phyloP scores from a whole-genome alignment of 768 basidiomycete genomes.

The Podaxis sp. region DNA sequence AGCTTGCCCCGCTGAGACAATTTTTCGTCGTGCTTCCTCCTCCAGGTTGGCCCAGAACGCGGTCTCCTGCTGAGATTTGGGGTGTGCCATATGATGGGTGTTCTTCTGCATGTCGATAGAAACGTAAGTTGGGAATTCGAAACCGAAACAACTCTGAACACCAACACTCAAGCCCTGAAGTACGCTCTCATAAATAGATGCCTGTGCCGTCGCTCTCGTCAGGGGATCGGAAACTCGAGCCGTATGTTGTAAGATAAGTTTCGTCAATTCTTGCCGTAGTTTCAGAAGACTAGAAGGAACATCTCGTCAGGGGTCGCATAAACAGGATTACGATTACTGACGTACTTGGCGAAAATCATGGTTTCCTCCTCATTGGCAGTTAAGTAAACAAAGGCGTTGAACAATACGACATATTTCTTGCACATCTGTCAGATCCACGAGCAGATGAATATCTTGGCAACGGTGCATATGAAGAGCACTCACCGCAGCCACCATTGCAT shows the following conservation, averaged over 20 bases:
- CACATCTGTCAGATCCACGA: slow-evolving; percentile 49
- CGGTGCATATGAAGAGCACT: slow-evolving; percentile 21
- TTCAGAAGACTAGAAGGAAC: slow-evolving; percentile 61
- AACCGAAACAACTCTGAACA: slow-evolving; percentile 13
- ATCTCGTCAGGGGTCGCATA: slow-evolving; percentile 5
- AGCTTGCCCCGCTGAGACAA: slow-evolving; percentile 43
- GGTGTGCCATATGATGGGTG: slow-evolving; percentile 70
- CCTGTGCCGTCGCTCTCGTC: slow-evolving; percentile 65
- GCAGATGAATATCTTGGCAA: neutral
- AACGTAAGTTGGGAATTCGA: neutral
- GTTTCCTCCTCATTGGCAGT: slow-evolving; percentile 87
- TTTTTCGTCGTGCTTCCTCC: slow-evolving; percentile 69
- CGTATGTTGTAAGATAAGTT: slow-evolving; percentile 73
- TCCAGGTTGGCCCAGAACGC: slow-evolving; percentile 85
- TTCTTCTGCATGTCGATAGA: slow-evolving; percentile 45
- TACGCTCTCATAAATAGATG: slow-evolving; percentile 71
- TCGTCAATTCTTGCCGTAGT: slow-evolving; percentile 80
- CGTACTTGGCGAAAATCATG: slow-evolving; percentile 95
- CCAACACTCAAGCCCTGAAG: slow-evolving; percentile 76
- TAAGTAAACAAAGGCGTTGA: slow-evolving; percentile 79
- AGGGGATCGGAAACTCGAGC: slow-evolving; percentile 60
- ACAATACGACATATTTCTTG: slow-evolving; percentile 73
- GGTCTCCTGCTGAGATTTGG: slow-evolving; percentile 83
- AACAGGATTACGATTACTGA: neutral
- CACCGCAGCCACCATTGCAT: slow-evolving; percentile 62